A percentile compares a stretch with the other conserved stretches of the same genome.
These are phyloP conservation scores for Castanopsis chinensis DNA, from an alignment of 306 rosid species.

Conservation along the genomic window DNA sequence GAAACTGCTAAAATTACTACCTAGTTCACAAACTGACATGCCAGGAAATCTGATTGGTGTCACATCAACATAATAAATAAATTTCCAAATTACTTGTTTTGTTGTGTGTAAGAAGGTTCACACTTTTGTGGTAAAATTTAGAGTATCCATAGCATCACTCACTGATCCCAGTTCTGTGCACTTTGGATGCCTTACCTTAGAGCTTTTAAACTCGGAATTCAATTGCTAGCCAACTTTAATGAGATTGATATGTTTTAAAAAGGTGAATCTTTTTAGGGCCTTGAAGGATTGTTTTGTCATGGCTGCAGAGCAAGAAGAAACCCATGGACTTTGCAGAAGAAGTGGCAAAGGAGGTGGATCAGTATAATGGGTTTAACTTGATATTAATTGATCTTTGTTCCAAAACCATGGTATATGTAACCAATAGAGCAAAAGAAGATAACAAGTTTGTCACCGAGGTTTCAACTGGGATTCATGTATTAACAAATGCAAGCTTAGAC, in stretches of 20 bases:
- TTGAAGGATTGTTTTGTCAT: neutral
- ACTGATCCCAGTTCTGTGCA: neutral
- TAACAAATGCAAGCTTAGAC: conserved; percentile 71
- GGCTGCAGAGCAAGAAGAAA: conserved; percentile 56
- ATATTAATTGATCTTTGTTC: conserved; percentile 56
- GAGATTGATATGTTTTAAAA: neutral
- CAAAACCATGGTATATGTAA: conserved; percentile 68
- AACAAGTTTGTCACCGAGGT: conserved; percentile 31
- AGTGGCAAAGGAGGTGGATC: conserved; percentile 52
- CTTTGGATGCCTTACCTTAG: neutral
- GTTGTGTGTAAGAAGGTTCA: no score
- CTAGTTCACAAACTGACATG: no score
- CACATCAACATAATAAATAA: no score
- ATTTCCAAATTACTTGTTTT: no score
- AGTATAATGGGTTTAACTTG: conserved; percentile 77
- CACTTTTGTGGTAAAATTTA: no score
- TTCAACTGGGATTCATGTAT: conserved; percentile 80
- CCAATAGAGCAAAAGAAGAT: conserved; percentile 54
- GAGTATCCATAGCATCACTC: no score
- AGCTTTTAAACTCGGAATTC: neutral
- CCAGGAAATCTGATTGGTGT: no score
- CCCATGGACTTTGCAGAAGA: conserved; percentile 63
- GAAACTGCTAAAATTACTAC: no score
- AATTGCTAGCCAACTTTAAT: neutral
- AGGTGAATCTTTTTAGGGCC: neutral